Evolutionary conservation across 1,284 basidiomycete species (phyloP), one percentile per base, ranked within the genome.

Genomic region (Retiboletus flavoniger): DNA sequence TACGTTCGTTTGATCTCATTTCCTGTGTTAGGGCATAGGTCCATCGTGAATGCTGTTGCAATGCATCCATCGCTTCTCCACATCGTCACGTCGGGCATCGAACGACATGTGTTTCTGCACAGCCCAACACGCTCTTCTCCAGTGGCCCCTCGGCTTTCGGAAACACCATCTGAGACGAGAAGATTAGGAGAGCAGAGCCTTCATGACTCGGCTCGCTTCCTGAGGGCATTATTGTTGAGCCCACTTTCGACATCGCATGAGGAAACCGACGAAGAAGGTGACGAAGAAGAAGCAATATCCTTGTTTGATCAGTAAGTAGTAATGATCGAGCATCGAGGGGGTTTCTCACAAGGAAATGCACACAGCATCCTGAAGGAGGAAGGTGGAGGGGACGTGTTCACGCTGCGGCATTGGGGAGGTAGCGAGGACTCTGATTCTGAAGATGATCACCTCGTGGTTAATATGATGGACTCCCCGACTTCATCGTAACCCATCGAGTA

Each of bases 11-110:
- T 54, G 51, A 47, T 29, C 38, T 49, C 44, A 45, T 45, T 50
- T 57, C 28, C 47, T 49, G 34, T 45, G 31, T 47, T 40, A 85
- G 86, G 87, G 4, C 89, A 91, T 63, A 73, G 78, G 38, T 89
- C 87, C 2, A 88, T 92, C 51, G 82, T 91, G 47, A 92, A 92
- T 66, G 81, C 81, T 0, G 75, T 81, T 3, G 68, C 87, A 31
- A 81, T 90, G 55, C 90, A 92, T 64, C 89, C 90, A 1, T 72
- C 78, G n/a, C 74, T 85, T 32, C 79, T 85, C 4, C 77, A 85
- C 50, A 72, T 89, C 26, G 77, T 80, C 36, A 89, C 88, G 3
- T 75, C 83, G 2, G 89, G 89, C 2, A 80, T 92, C 31, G 90
- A 92, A 64, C 81, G 81, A 26, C 72, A 82, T 57, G 76, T 91